Percentiles rank a stretch among this genome's conserved stretches.
Evolutionary conservation across 2,329 filamentous ascomycete genomes (phyloP).

Genomic region (Alternaria solani): DNA sequence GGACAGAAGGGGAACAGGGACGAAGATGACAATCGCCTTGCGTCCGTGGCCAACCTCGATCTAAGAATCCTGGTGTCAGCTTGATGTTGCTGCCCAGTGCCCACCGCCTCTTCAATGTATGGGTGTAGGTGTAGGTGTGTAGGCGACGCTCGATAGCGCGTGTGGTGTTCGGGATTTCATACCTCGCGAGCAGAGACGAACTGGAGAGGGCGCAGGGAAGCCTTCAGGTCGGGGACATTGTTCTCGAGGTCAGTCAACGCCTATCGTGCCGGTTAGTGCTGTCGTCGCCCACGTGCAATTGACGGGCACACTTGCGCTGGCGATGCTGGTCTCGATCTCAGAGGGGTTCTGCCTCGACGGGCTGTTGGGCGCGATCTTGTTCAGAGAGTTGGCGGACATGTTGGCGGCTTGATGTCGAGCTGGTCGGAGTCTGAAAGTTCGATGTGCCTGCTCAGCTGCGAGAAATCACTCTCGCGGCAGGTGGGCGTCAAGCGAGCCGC

Average conservation of each 20-base stretch:
- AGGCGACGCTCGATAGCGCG: constrained; percentile 41
- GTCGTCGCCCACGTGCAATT: constrained; percentile 11
- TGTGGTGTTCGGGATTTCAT: constrained; percentile 62
- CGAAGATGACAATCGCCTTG: constrained; percentile 99
- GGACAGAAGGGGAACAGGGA: constrained; percentile 97
- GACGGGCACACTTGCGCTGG: constrained; percentile 71
- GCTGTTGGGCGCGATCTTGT: constrained; percentile 99
- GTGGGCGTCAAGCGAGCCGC: constrained; percentile 15
- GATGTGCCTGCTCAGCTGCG: constrained; percentile 1
- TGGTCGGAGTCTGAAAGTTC: constrained; percentile 37
- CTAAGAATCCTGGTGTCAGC: constrained; percentile 71
- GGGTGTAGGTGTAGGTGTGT: constrained; percentile 28
- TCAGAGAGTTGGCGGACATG: constrained; percentile 72
- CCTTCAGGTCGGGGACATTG: constrained; percentile 98
- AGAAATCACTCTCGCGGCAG: constrained; percentile 6
- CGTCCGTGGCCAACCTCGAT: constrained; percentile 99
- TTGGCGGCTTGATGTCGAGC: constrained; percentile 55
- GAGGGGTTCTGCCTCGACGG: constrained; percentile 94
- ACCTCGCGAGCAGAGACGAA: constrained; percentile 99
- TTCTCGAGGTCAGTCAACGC: constrained; percentile 98
- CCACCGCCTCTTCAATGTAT: constrained; percentile 61
- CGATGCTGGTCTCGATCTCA: constrained; percentile 97
- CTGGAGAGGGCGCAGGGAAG: constrained; percentile 94
- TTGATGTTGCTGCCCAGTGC: constrained; percentile 62
- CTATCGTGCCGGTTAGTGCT: constrained; percentile 31